Evolutionary conservation across 2,329 filamentous ascomycete species (phyloP), one percentile per base, ranked within the genome.

Genomic region (Madurella fahalii): DNA sequence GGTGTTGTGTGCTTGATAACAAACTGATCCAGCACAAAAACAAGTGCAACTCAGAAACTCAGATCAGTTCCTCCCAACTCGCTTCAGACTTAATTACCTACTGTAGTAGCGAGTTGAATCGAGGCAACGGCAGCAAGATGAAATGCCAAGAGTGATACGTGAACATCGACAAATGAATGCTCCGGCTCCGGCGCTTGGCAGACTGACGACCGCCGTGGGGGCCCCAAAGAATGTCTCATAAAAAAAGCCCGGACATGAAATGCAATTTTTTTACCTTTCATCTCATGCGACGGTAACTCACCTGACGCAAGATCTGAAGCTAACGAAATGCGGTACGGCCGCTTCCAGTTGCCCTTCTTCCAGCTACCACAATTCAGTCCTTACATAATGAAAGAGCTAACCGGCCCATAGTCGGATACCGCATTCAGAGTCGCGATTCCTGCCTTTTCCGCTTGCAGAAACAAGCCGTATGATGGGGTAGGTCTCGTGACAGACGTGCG

Each of bases 101-200:
- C n/a, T n/a, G n/a, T n/a, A 53, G 37, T 48, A 13, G 32, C 15
- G 16, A 17, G 25, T 11, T n/a, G n/a, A 34, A 31, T 53, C 52
- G 56, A 55, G 56, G 55, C 56, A 53, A 43, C 7, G 40, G 25
- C 39, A 40, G 40, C 11, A 48, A 18, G 45, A 17, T 34, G 40
- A 47, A 9, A 13, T 32, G 47, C 48, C 47, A 54, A 57, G 55
- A 42, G 20, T 12, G 16, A 16, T 18, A 31, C 16, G 15, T 31
- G 39, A 32, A 47, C 13, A n/a, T 18, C 17, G 5, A 49, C 8
- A 49, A 32, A 16, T 20, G 20, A 32, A 15, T 30, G 30, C 53
- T 54, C 54, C 54, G 54, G 57, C 46, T 52, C 51, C 54, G 57
- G 57, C 53, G 57, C 53, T 58, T 56, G 53, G 53, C 48, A 52